Percentiles rank a stretch among this genome's conserved stretches.
These are phyloP conservation scores for Tetracladium setigerum DNA, from an alignment of 495 filamentous ascomycete genomes.

Conservation along the genomic window DNA sequence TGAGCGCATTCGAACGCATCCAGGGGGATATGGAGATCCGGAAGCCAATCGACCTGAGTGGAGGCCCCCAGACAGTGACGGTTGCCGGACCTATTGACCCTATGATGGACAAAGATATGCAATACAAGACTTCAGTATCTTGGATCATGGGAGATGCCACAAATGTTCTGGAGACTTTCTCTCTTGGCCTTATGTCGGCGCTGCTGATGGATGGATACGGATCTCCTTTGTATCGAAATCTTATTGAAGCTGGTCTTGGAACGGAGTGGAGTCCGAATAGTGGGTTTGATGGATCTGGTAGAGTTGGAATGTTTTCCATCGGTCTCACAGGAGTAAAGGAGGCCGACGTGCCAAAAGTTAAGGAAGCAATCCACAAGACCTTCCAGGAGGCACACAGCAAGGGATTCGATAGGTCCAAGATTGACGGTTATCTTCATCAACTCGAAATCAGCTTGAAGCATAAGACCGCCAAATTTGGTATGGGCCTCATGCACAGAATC, in stretches of 20 bases:
- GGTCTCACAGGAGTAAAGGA: conserved; percentile 81
- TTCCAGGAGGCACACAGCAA: conserved; percentile 55
- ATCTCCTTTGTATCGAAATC: conserved; percentile 82
- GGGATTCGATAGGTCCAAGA: conserved; percentile 82
- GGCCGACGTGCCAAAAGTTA: conserved; percentile 68
- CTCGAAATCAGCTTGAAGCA: conserved; percentile 85
- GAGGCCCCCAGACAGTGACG: conserved; percentile 57
- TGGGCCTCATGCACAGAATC: conserved; percentile 79
- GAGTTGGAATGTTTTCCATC: conserved; percentile 76
- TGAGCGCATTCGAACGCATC: conserved; percentile 63
- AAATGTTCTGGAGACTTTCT: conserved; percentile 80
- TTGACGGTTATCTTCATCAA: conserved; percentile 89
- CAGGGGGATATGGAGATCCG: conserved; percentile 65
- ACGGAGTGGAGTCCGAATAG: conserved; percentile 92
- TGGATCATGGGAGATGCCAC: conserved; percentile 83
- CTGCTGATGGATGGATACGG: conserved; percentile 89
- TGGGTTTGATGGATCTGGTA: conserved; percentile 74
- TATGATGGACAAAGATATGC: conserved; percentile 72
- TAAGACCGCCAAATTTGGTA: conserved; percentile 90
- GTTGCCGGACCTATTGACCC: conserved; percentile 84
- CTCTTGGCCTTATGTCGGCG: conserved; percentile 69
- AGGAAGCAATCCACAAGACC: conserved; percentile 60
- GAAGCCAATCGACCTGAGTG: conserved; percentile 61
- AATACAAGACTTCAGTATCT: conserved; percentile 86
- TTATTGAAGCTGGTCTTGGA: conserved; percentile 86